A percentile compares a stretch with the other conserved stretches of the same genome.
Evolutionary conservation across 768 basidiomycete species (phyloP).

Genomic region (Termitomyces sp.): DNA sequence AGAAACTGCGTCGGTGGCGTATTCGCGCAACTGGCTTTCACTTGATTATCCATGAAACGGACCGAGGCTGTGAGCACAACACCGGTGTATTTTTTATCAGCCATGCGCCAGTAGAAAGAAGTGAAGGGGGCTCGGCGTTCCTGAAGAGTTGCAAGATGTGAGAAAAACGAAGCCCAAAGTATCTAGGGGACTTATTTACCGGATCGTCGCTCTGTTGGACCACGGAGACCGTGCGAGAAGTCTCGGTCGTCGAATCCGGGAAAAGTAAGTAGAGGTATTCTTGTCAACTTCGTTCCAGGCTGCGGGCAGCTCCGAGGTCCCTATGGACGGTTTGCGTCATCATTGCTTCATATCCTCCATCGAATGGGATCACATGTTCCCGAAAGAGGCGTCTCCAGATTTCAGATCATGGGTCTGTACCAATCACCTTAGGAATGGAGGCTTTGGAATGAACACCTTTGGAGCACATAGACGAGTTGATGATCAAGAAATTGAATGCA

Average conservation of each 20-base stretch:
- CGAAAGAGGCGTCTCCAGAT: not conserved
- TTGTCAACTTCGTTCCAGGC: not conserved
- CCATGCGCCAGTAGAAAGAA: conserved; percentile 1
- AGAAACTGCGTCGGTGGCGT: not conserved
- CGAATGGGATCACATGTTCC: too few species aligned
- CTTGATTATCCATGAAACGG: not conserved
- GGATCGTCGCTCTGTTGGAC: conserved; percentile 7
- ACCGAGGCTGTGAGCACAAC: not conserved
- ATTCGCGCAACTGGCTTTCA: not conserved
- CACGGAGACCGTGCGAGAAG: conserved; percentile 12
- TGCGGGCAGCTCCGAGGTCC: conserved; percentile 3
- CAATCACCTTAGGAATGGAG: not conserved
- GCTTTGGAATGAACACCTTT: not conserved
- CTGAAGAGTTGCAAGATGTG: conserved; percentile 9
- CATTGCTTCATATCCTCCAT: too few species aligned
- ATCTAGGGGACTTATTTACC: conserved; percentile 1
- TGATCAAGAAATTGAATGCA: not conserved
- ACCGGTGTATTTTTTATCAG: not conserved
- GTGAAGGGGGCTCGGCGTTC: conserved; percentile 3
- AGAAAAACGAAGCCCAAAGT: conserved; percentile 5
- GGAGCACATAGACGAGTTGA: not conserved
- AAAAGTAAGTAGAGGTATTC: not conserved
- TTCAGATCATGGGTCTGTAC: too few species aligned
- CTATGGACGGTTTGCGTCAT: not conserved
- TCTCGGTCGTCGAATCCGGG: not conserved